Base-by-base conservation (phyloP, 805 yeast genomes). In the Yamadazyma insecticola region DNA sequence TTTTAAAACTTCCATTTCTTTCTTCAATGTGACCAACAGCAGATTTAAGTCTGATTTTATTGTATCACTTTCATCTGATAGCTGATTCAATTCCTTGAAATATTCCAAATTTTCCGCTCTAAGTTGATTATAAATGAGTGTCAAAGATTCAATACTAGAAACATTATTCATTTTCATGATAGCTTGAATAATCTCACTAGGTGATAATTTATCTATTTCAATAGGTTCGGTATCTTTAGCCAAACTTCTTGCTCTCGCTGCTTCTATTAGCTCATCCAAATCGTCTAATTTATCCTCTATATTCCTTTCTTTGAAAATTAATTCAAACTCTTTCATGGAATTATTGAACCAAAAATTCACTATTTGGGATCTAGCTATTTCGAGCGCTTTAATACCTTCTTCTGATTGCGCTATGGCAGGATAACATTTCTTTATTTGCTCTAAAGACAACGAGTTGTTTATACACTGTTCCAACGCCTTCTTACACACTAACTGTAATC, bases 401-500 rank as follows among this genome's bases (percentile, higher is more conserved):
- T 55, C 59, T 11, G 67, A 53, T n/a, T 47, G 33, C 2, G 78
- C 64, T 25, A 75, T 63, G 5, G 56, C 51, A 2, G 84, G 84
- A 46, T 72, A 78, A 46, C 83, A 77, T 13, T 67, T 47, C 30
- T 60, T 53, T 15, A 78, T 49, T 37, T 72, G 73, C 10, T 76
- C 81, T 34, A 64, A 53, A 15, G 68, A 63, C 23, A 76, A 57
- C 24, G 76, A 61, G 40, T 65, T 69, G 25, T 51, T 54, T 22
- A 75, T 63, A 2, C 77, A 66, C 43, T 72, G 77, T 16, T 70
- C 70, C 16, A 78, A 57, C 0, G 84, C 81, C 35, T 72, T 65
- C 16, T 62, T 57, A 31, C 74, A 66, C 5, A 76, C 76, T 33
- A 70, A 63, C 31, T 60, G 54, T 25, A 78, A 60, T 24, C 81